Base-by-base conservation (phyloP, 768 basidiomycete genomes). In the Zangia roseola region DNA sequence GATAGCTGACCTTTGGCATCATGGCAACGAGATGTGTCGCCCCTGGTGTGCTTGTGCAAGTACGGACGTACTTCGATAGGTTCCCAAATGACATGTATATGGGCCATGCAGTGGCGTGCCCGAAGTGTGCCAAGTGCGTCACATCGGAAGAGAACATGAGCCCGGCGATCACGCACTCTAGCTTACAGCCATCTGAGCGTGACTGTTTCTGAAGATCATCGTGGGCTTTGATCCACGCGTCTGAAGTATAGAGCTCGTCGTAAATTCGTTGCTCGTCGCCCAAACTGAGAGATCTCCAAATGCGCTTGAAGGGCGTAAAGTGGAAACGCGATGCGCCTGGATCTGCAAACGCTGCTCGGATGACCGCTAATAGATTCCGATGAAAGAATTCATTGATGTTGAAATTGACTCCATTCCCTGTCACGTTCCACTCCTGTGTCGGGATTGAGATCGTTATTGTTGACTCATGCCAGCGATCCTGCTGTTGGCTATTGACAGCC, bases 391-490 rank as follows among this genome's bases (percentile, higher is more conserved):
- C 70, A 14, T 65, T 58, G 2, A 72, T 49, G 0, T 21, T 20
- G 45, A 69, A 68, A 0, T 14, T 21, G 6, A 53, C 16, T 2
- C 61, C 54, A 10, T 59, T 58, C 2, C 61, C 49, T 16, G 13
- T 19, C 1, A 36, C n/a, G 23, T 55, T 45, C 1, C 10, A 21
- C 17, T 51, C 45, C 10, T 62, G 55, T 5, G 68, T 71, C 0
- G 71, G 72, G 5, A 73, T 56, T 0, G 46, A 39, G 28, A 72
- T 69, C 1, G 50, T 12, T 2, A 70, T 45, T 0, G 45, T 10
- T 3, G 58, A 42, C 17, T 61, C 55, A 12, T 40, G 53, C 53
- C 58, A 59, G 5, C 31, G n/a, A 16, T 53, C 49, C 10, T n/a
- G n/a, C n/a, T n/a, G n/a, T n/a, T 42, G 4, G n/a, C 38, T n/a